Conservation (phyloP, 2,329 filamentous ascomycete species). For the Paecilomyces formosus region DNA sequence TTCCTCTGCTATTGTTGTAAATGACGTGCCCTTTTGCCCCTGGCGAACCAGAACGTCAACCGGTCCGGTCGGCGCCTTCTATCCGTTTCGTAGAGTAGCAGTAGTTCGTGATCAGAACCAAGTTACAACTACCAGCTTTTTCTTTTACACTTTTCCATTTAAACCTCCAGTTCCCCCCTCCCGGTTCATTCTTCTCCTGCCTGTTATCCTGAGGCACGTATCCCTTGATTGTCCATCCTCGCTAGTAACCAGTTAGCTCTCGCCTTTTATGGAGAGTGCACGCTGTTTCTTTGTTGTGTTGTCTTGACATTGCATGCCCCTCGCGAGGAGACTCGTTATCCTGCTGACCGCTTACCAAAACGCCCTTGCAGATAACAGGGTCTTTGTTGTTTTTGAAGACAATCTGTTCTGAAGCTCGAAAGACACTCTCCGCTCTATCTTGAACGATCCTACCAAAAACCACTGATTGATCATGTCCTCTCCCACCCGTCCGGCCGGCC, state of each 20-base stretch:
- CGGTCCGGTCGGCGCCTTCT: neutral
- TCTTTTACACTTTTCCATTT: too few relatives aligned
- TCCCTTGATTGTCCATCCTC: neutral
- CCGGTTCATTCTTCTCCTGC: neutral
- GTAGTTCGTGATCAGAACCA: too few relatives aligned
- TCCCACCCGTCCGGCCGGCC: conserved; percentile 11
- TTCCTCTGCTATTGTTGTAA: neutral
- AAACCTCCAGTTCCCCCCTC: too few relatives aligned
- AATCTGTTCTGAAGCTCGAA: too few relatives aligned
- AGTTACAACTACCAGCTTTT: too few relatives aligned
- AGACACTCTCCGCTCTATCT: too few relatives aligned
- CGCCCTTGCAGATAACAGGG: neutral
- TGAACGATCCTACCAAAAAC: neutral
- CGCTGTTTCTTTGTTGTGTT: neutral
- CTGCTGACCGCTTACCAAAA: neutral
- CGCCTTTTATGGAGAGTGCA: neutral
- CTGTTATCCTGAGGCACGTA: neutral
- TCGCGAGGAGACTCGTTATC: neutral
- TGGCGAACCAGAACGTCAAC: neutral
- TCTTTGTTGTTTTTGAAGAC: too few relatives aligned
- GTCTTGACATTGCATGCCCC: neutral
- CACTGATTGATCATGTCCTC: conserved; percentile 18
- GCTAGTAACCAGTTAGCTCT: neutral
- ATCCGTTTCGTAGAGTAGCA: neutral
- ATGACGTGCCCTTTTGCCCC: neutral